Conservation (phyloP, 2,329 filamentous ascomycete genomes). For the Colletotrichum lentis region DNA sequence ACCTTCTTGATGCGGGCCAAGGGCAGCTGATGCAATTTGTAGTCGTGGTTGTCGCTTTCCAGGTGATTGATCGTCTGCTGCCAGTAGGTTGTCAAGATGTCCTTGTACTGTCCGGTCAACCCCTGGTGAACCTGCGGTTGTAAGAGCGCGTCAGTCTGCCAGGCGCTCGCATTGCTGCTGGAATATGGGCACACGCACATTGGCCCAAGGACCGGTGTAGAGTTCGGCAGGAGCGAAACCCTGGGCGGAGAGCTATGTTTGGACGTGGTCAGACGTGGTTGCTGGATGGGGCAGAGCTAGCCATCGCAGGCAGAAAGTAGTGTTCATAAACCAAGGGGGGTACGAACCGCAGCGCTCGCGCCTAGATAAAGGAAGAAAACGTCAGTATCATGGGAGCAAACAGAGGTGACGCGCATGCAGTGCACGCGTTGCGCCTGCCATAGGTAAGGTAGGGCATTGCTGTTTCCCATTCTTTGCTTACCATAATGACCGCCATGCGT, state of each 20-base stretch:
- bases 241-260: constrained; percentile 80
- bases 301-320: neutral
- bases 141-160: constrained; percentile 4
- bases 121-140: constrained; percentile 92
- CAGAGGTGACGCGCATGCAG: constrained; percentile 23
- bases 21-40: constrained; percentile 96
- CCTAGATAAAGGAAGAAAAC: constrained; percentile 54
- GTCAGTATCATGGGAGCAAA: constrained; percentile 30
- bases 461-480: constrained; percentile 50
- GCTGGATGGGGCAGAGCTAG: constrained; percentile 1
- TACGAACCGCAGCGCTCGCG: constrained; percentile 72
- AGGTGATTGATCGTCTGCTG: constrained; percentile 97
- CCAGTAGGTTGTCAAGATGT: constrained; percentile 99
- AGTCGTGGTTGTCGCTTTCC: constrained; percentile 94
- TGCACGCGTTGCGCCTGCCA: neutral
- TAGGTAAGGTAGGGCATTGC: constrained; percentile 13
- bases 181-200: constrained; percentile 65
- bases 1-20: constrained; percentile 99
- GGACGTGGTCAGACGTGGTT: constrained; percentile 6
- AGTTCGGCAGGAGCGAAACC: constrained; percentile 92
- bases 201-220: constrained; percentile 94
- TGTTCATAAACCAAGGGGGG: neutral
- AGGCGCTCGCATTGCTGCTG: neutral
- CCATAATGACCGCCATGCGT: constrained; percentile 81
- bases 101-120: constrained; percentile 88